Evolutionary conservation across 176 grass and related monocot species (phyloP).

Genomic region (Oryza glumipatula): DNA sequence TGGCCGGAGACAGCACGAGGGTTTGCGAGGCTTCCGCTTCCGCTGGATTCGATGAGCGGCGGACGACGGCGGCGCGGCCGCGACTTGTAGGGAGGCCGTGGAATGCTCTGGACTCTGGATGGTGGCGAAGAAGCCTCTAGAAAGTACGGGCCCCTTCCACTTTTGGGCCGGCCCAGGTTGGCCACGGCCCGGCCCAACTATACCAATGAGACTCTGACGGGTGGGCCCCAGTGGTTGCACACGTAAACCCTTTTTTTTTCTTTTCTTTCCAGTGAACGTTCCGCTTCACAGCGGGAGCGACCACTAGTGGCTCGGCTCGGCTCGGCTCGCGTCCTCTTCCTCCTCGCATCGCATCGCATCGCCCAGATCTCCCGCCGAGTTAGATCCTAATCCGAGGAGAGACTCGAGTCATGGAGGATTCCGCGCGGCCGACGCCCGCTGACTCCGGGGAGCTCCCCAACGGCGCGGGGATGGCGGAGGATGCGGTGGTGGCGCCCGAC

Average conservation of each 20-base stretch:
- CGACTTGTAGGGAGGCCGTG: constrained; percentile 4
- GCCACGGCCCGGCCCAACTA: neutral
- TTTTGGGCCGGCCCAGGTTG: neutral
- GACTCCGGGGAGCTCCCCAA: constrained; percentile 18
- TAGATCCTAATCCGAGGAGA: neutral
- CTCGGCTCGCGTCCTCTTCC: neutral
- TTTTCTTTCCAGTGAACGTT: neutral
- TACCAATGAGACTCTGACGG: neutral
- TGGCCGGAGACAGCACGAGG: neutral
- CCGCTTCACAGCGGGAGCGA: neutral
- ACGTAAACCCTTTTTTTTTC: neutral
- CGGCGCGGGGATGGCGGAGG: constrained; percentile 18
- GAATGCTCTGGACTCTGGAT: constrained; percentile 12
- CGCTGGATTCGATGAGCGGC: neutral
- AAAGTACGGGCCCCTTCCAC: neutral
- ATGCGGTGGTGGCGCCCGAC: neutral
- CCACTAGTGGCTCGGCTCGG: neutral
- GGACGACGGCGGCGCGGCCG: neutral
- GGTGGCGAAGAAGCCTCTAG: neutral
- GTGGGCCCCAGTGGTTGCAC: neutral
- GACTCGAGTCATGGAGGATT: constrained; percentile 32
- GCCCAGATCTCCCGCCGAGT: constrained; percentile 6
- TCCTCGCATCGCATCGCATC: neutral
- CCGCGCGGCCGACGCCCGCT: constrained; percentile 7
- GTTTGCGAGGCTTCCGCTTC: neutral